Evolutionary conservation across 371 early-diverging fungal genomes (phyloP).

Genomic region (Syncephalastrum racemosum): DNA sequence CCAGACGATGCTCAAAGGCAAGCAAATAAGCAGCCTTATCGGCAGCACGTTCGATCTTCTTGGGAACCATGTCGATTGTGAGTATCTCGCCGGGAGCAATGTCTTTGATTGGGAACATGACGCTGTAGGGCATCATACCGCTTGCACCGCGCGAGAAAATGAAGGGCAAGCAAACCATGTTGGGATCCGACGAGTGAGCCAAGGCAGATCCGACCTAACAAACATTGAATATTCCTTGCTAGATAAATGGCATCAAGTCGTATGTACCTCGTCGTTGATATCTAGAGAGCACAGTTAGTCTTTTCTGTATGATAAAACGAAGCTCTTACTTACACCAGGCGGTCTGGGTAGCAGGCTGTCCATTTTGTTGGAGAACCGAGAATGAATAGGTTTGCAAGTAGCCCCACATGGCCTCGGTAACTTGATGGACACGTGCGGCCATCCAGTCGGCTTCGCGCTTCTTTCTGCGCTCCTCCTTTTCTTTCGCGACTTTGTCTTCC

Average conservation of each 20-base stretch:
- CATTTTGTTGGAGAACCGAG: conserved; percentile 53
- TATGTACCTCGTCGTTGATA: conserved; percentile 29
- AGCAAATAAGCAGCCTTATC: conserved; percentile 51
- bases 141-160: conserved; percentile 57
- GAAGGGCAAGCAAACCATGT: conserved; percentile 55
- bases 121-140: conserved; percentile 59
- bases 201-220: conserved; percentile 60
- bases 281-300: neutral
- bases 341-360: conserved; percentile 53
- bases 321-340: conserved; percentile 52
- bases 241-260: neutral
- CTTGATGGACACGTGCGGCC: conserved; percentile 20
- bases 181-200: conserved; percentile 54
- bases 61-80: conserved; percentile 54
- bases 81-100: conserved; percentile 49
- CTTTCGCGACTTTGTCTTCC: conserved; percentile 37
- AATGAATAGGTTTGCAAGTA: conserved; percentile 58
- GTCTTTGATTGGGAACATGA: conserved; percentile 58
- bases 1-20: conserved; percentile 37
- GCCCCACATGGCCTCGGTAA: conserved; percentile 55
- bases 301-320: neutral
- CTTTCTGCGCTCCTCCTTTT: conserved; percentile 31
- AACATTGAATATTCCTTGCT: neutral
- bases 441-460: conserved; percentile 27
- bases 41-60: conserved; percentile 35